Evolutionary conservation across 768 basidiomycete genomes (phyloP).

Genomic region (Pisolithus microcarpus): DNA sequence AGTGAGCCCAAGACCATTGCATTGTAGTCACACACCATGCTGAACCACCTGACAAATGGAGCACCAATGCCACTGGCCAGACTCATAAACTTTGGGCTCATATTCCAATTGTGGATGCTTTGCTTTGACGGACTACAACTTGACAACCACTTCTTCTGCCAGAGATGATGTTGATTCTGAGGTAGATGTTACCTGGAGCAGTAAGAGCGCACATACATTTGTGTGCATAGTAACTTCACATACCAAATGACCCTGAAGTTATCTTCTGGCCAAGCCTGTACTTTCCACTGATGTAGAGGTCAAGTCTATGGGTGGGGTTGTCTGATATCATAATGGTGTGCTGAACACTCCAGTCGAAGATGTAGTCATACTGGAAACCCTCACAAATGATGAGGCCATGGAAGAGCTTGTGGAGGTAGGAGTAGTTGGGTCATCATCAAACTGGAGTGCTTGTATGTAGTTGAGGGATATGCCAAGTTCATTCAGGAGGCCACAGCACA

Average conservation of each 20-base stretch:
- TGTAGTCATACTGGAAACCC: no score
- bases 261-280: constrained; percentile 99
- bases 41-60: constrained; percentile 94
- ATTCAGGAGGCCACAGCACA: no score
- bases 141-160: constrained; percentile 99
- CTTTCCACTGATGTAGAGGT: constrained; percentile 87
- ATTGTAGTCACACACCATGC: constrained; percentile 97
- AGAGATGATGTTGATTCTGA: constrained; percentile 99
- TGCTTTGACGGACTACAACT: constrained; percentile 98
- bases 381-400: no score
- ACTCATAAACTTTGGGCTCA: constrained; percentile 92
- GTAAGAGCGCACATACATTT: constrained; percentile 6
- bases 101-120: constrained; percentile 99
- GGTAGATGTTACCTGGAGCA: constrained; percentile 87
- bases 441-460: no score
- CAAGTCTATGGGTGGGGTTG: no score
- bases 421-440: no score
- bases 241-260: constrained; percentile 95
- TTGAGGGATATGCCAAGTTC: no score
- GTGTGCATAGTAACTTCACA: constrained; percentile 23
- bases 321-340: no score
- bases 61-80: constrained; percentile 98
- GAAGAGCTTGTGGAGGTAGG: no score
- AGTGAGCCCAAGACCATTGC: constrained; percentile 99
- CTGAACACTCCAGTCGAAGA: no score